These are phyloP conservation scores for Nemania diffusa DNA, from an alignment of 2,329 filamentous ascomycete genomes.

Conservation along the genomic window DNA sequence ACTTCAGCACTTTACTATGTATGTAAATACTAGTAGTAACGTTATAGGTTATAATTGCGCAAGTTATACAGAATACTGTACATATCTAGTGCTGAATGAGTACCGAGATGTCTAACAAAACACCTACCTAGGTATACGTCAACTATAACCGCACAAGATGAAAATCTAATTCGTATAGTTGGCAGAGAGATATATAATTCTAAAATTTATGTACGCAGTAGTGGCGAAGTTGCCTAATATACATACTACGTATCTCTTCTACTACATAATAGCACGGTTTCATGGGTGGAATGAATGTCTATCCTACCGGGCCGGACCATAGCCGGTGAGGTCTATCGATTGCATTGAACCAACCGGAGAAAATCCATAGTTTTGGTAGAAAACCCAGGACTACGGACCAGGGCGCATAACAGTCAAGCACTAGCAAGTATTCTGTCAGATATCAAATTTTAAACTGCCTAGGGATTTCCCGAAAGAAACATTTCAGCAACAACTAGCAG, in stretches of 20 bases:
- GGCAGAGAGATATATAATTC: too few species aligned
- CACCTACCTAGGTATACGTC: too few species aligned
- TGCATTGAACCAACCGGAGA: slow-evolving; percentile 21
- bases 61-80: too few species aligned
- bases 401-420: neutral
- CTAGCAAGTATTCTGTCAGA: neutral
- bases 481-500: neutral
- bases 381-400: slow-evolving; percentile 13
- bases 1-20: too few species aligned
- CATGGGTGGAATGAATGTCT: neutral
- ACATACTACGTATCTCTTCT: neutral
- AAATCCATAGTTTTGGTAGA: slow-evolving; percentile 26
- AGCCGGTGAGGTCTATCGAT: neutral
- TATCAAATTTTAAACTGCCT: neutral
- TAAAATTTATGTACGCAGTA: too few species aligned
- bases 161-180: too few species aligned
- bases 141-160: too few species aligned
- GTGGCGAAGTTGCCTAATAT: neutral
- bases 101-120: too few species aligned
- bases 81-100: too few species aligned
- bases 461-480: neutral
- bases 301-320: neutral
- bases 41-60: too few species aligned
- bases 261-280: neutral
- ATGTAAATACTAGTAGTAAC: too few species aligned